Percentiles rank a stretch among this genome's conserved stretches.
Evolutionary conservation across 1,284 basidiomycete genomes (phyloP).

Genomic region (Tilletia indica): DNA sequence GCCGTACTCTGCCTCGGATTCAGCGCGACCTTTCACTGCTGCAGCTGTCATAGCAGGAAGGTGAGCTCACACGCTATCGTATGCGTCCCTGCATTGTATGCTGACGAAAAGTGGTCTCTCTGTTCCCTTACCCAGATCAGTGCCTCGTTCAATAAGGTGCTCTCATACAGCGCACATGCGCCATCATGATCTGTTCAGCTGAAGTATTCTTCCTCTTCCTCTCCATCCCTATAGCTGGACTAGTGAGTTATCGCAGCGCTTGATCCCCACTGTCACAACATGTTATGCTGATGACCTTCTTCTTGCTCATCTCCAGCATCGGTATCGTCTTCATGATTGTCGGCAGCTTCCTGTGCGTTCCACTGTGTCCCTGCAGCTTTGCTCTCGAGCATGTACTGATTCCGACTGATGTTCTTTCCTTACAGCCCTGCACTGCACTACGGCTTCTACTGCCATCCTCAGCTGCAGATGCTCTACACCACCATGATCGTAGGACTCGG

Average conservation of each 20-base stretch:
- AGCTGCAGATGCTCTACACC: constrained; percentile 38
- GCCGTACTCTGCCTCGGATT: constrained; percentile 73
- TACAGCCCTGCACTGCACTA: constrained; percentile 39
- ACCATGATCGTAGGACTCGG: constrained; percentile 65
- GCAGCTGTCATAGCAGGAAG: constrained; percentile 10
- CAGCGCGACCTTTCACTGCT: constrained; percentile 71
- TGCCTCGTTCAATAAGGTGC: constrained; percentile 5
- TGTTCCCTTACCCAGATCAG: background rate
- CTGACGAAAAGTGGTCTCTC: background rate
- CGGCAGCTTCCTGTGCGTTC: constrained; percentile 73
- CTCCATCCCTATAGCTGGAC: constrained; percentile 38
- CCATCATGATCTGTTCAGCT: background rate
- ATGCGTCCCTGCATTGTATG: background rate
- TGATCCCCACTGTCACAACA: too few relatives aligned
- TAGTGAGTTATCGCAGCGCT: constrained; percentile 23
- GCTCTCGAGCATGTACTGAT: background rate
- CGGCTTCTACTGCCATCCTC: constrained; percentile 51
- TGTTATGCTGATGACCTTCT: background rate
- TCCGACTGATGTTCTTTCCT: background rate
- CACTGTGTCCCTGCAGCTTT: constrained; percentile 49
- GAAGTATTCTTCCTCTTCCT: background rate
- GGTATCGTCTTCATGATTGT: constrained; percentile 66
- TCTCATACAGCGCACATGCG: too few relatives aligned
- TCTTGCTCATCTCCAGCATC: constrained; percentile 21
- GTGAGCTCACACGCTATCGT: background rate